Evolutionary conservation across 306 rosid species (phyloP), one percentile per base, ranked within the genome.

Genomic region (Lagenaria siceraria): DNA sequence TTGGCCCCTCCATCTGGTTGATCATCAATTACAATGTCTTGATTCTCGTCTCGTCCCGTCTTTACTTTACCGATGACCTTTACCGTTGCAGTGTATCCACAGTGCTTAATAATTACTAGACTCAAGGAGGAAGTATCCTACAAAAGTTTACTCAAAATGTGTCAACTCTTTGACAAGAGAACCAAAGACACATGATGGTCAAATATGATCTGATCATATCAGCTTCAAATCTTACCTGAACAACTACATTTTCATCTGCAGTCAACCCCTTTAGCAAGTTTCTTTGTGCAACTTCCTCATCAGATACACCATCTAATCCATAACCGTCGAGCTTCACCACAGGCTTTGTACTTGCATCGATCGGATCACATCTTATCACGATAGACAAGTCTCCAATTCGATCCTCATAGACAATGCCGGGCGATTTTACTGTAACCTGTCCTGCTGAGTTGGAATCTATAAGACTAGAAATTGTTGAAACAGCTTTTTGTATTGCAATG

Each of bases 1-100:
- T 95, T 95, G 21, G 93, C 98, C 9, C 98, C 98, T 83, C 97
- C 98, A 52, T 90, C 91, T 66, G 86, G 93, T 76, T 86, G 98
- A 83, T 92, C 97, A 22, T 89, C 97, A 71, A 92, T 84, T 65
- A 90, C 82, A 56, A 90, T 83, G 73, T 90, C 91, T 68, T 82
- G 88, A 69, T 76, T 83, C 85, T 87, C 88, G 74, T 43, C 81
- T 82, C 82, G 89, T 78, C 82, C 89, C 74, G 48, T 62, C 80
- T 86, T 90, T 60, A 82, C 87, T 27, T 90, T 84, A 62, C 91
- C 93, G 21, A 87, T 87, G 49, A 85, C 97, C 83, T 83, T 90
- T 80, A 95, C 86, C 4, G 89, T 90, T 78, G 97, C 97, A 42
- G 85, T 85, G 83, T 90, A 90, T 75, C 98, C 98, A 87, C 98